A percentile compares a stretch with the other conserved stretches of the same genome.
Evolutionary conservation across 2,329 filamentous ascomycete genomes (phyloP).

Genomic region (Dactylonectria estremocensis): DNA sequence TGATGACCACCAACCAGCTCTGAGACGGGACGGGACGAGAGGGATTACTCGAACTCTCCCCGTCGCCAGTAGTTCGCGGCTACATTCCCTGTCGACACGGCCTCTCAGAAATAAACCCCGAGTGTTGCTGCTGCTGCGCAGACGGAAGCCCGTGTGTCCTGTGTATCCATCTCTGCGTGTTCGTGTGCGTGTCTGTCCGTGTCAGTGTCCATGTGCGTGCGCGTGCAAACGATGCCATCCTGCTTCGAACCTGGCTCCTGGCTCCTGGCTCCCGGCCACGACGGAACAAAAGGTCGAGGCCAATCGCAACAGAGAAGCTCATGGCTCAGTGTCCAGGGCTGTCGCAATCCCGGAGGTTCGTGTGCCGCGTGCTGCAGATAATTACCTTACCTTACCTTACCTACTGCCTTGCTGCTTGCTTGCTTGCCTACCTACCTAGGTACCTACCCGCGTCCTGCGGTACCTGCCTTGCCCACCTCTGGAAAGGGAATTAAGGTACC

Average conservation of each 20-base stretch:
- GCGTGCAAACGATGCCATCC: background rate
- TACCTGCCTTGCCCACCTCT: background rate
- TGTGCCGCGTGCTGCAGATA: background rate
- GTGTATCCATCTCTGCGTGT: background rate
- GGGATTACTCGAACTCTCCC: background rate
- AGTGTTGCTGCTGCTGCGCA: background rate
- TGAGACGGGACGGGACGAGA: background rate
- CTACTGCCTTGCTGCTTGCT: background rate
- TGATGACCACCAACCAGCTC: background rate
- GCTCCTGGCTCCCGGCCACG: background rate
- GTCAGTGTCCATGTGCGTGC: background rate
- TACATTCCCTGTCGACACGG: background rate
- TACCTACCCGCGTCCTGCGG: background rate
- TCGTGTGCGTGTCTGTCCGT: background rate
- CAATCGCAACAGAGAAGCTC: constrained; percentile 11
- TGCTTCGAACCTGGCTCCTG: constrained; percentile 8
- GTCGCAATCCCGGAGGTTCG: background rate
- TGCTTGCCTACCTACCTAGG: no score
- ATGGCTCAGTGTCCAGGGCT: background rate
- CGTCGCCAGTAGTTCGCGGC: no score
- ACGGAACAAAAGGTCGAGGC: background rate
- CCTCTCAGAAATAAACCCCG: background rate
- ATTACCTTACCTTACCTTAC: background rate
- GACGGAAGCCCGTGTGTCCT: background rate
- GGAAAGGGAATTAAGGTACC: constrained; percentile 6